Evolutionary conservation across 2,329 filamentous ascomycete genomes (phyloP).

Genomic region (Penicillium sclerotiorum): DNA sequence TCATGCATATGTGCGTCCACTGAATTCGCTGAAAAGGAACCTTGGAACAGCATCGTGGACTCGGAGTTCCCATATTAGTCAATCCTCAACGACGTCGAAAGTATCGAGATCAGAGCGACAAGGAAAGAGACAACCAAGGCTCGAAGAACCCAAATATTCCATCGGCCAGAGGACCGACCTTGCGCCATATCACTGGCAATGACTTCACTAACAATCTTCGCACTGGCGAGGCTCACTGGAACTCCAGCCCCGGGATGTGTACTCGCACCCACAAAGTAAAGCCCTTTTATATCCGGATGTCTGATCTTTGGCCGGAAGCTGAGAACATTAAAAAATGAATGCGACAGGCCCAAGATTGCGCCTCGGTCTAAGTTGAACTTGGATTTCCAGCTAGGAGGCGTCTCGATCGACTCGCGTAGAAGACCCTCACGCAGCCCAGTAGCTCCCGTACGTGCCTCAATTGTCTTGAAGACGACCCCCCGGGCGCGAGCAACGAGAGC

Average conservation of each 20-base stretch:
- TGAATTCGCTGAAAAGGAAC: too few species aligned
- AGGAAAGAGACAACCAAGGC: too few species aligned
- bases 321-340: conserved; percentile 64
- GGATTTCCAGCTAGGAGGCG: conserved; percentile 64
- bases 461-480: conserved; percentile 61
- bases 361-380: conserved; percentile 76
- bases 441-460: conserved; percentile 63
- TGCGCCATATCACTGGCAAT: conserved; percentile 20
- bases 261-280: conserved; percentile 75
- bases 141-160: too few species aligned
- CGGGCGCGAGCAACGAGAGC: conserved; percentile 60
- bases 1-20: too few species aligned
- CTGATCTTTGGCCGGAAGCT: conserved; percentile 35
- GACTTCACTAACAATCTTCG: conserved; percentile 14
- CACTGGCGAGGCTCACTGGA: conserved; percentile 54
- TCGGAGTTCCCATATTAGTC: too few species aligned
- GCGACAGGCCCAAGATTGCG: conserved; percentile 70
- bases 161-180: too few species aligned
- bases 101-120: too few species aligned
- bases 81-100: too few species aligned
- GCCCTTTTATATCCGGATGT: conserved; percentile 23
- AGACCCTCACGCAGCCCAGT: conserved; percentile 53
- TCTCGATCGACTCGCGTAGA: conserved; percentile 66
- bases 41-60: too few species aligned
- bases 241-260: conserved; percentile 77